Base-by-base conservation (phyloP, 192 early-diverging fungal genomes). In the Umbelopsis ramanniana region DNA sequence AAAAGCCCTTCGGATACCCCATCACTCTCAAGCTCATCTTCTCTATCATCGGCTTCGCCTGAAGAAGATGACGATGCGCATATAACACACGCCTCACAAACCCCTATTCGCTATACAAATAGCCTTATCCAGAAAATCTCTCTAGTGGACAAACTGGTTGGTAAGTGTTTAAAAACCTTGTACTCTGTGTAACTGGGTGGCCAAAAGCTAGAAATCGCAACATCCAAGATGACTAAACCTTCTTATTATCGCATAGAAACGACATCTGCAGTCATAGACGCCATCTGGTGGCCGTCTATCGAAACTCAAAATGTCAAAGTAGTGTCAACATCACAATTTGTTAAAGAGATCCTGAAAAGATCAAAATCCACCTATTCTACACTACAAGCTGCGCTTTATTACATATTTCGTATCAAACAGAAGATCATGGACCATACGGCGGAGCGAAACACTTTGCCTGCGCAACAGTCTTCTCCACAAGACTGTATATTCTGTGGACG, bases 361-460 rank as follows among this genome's bases (percentile, higher is more conserved):
- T 89, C 87, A 35, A 81, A 84, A 67, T 86, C 89, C 15, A 90
- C 90, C 48, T 91, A 88, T 72, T 87, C 89, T 6, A 91, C 89
- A 48, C 82, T 93, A 46, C 89, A 93, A 70, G 83, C 90, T 37
- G 86, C 89, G 2, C 81, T 93, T 8, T 84, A 89, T 69, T 91
- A 90, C 76, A 77, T 91, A 47, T 80, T 90, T 67, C 84, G 87
- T 38, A 72, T 89, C 54, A 81, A 83, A 68, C 29, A 22, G 15
- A 37, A 26, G 33, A 29, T 63, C 35, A 37, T 26, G 57, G 57
- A 63, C 4, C 57, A 6, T 33, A 63, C 37, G 10, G 33, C 26
- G 29, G 35, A 19, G 57, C 57, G 57, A 63, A 29, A 63, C 7
- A 29, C 57, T 17, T 10, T 14, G 3, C 11, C 57, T 17, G 26